Evolutionary conservation across 495 filamentous ascomycete genomes (phyloP).

Genomic region (Baudoinia panamericana): DNA sequence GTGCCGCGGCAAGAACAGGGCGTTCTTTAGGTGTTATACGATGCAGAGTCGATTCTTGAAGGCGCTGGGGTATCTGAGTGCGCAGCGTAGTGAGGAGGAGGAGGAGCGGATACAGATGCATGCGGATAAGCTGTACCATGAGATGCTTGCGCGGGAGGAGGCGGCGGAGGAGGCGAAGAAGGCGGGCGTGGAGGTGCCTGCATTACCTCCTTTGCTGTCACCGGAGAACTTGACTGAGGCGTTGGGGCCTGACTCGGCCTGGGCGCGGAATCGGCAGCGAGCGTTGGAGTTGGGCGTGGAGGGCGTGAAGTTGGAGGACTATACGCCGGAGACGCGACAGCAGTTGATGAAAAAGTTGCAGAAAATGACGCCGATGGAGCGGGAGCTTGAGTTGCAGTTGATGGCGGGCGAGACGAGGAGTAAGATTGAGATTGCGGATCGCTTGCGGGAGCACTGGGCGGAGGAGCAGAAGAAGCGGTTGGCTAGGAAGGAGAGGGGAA

Average conservation of each 20-base stretch:
- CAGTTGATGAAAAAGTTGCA: slow-evolving; percentile 24
- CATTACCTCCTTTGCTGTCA: slow-evolving; percentile 19
- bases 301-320: slow-evolving; percentile 13
- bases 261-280: slow-evolving; percentile 5
- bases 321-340: slow-evolving; percentile 15
- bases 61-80: slow-evolving; percentile 74
- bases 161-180: slow-evolving; percentile 51
- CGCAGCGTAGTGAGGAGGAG: slow-evolving; percentile 45
- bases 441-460: slow-evolving; percentile 19
- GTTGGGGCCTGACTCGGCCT: slow-evolving; percentile 17
- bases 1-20: slow-evolving; percentile 57
- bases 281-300: slow-evolving; percentile 3
- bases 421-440: slow-evolving; percentile 19
- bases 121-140: slow-evolving; percentile 76
- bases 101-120: slow-evolving; percentile 94
- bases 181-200: slow-evolving; percentile 20
- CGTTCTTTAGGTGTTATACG: slow-evolving; percentile 66
- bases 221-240: slow-evolving; percentile 6
- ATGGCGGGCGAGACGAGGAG: slow-evolving; percentile 25
- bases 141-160: slow-evolving; percentile 65
- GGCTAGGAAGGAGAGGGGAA: slow-evolving; percentile 25
- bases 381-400: slow-evolving; percentile 25
- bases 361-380: slow-evolving; percentile 19
- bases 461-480: slow-evolving; percentile 24
- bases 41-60: slow-evolving; percentile 80